Percentiles rank a stretch among this genome's conserved stretches.
phyloP scores from a whole-genome alignment of 2,329 filamentous ascomycete species.

The Colletotrichum spaethianum region DNA sequence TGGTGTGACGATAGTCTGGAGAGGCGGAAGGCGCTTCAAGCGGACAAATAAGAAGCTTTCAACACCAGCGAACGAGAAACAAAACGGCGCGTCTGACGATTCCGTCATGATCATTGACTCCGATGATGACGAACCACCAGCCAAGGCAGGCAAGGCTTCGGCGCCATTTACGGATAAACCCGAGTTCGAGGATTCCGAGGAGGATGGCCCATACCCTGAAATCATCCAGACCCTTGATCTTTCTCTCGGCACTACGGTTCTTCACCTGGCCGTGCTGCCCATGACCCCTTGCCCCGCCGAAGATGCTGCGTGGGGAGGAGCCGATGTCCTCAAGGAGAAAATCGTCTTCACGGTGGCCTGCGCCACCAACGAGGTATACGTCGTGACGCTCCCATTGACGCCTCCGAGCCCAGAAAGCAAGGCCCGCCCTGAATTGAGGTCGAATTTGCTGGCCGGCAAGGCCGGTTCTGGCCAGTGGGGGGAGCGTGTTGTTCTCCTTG shows the following conservation, averaged over 20 bases:
- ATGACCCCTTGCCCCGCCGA: conserved; percentile 63
- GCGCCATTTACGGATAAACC: conserved; percentile 65
- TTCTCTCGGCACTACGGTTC: conserved; percentile 68
- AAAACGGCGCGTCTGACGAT: conserved; percentile 67
- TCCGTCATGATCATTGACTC: conserved; percentile 75
- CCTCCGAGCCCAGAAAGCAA: conserved; percentile 75
- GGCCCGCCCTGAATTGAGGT: conserved; percentile 65
- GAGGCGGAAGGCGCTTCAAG: conserved; percentile 74
- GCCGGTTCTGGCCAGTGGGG: conserved; percentile 76
- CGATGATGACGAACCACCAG: conserved; percentile 67
- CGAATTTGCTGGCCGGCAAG: conserved; percentile 65
- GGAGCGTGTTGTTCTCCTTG: conserved; percentile 68
- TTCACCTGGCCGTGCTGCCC: conserved; percentile 70
- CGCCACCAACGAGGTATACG: conserved; percentile 68
- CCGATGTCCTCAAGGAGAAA: conserved; percentile 66
- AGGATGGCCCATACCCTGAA: conserved; percentile 64
- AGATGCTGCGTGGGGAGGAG: conserved; percentile 63
- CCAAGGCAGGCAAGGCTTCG: conserved; percentile 49
- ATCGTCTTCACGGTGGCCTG: conserved; percentile 75
- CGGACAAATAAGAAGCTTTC: conserved; percentile 52
- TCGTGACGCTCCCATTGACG: conserved; percentile 72
- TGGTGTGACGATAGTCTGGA: conserved; percentile 74
- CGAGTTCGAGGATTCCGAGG: conserved; percentile 69
- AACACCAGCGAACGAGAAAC: conserved; percentile 56
- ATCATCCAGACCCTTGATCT: conserved; percentile 74